Base-by-base conservation (phyloP, 2,329 filamentous ascomycete genomes). In the Fusarium sp. region DNA sequence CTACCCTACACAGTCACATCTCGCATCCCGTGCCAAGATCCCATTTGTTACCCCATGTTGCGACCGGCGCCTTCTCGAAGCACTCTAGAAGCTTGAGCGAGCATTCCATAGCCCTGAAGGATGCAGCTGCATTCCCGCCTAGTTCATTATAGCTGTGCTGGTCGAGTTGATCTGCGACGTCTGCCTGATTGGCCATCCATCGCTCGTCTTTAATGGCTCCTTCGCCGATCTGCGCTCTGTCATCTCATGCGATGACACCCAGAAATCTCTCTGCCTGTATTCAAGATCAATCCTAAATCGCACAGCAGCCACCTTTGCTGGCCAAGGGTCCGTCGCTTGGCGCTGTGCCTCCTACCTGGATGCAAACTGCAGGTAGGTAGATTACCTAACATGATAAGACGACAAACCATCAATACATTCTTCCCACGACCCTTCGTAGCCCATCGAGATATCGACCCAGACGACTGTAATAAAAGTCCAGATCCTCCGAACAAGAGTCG, bases 401-500 rank as follows among this genome's bases (percentile, higher is more conserved):
- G 23, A 23, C 3, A 23, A 23, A 23, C 4, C 23, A 23, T 23
- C 4, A 5, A 3, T 23, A 5, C 23, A 23, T 3, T 5, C 23
- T 23, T 23, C 4, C 23, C 23, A 23, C 23, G 23, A 5, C 4
- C 23, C 23, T 4, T 23, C 23, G 23, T 23, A 23, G 4, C 23
- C 5, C 23, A 23, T 23, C 23, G 23, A 23, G 23, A 23, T 23
- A 23, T 23, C 23, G 23, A 23, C 30, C 30, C n/a, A 36, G 18
- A 18, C 28, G n/a, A 3, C 46, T 23, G 23, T 23, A 23, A 18
- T 48, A 7, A 28, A n/a, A 48, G 34, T 3, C 11, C 12, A 50
- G 28, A 50, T 30, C n/a, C 11, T 69, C 65, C 7, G 61, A 27
- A 3, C 74, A 76, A 1, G 28, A 47, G 13, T 72, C 66, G 36